phyloP scores from a whole-genome alignment of 805 yeast species.

The Suhomyces sp. region DNA sequence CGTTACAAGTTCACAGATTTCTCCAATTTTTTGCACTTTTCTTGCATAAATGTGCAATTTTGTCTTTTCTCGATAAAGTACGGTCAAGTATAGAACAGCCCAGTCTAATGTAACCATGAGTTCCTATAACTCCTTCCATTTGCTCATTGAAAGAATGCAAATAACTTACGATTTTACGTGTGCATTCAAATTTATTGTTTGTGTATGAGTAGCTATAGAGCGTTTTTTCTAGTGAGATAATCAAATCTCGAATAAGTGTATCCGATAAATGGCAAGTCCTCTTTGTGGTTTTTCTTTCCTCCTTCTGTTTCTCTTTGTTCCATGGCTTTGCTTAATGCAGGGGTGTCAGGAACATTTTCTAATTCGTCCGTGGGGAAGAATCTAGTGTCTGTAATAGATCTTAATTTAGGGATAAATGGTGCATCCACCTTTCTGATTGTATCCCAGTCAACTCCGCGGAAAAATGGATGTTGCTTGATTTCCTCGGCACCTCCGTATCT shows the following conservation, averaged over 20 bases:
- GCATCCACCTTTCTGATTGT: conserved; percentile 85
- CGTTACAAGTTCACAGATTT: background rate
- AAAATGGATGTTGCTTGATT: conserved; percentile 85
- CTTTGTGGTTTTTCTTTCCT: conserved; percentile 55
- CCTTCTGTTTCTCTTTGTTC: conserved; percentile 57
- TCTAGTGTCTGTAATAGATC: conserved; percentile 91
- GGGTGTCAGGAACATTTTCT: conserved; percentile 91
- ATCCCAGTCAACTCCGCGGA: conserved; percentile 95
- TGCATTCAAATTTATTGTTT: background rate
- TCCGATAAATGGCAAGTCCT: conserved; percentile 95
- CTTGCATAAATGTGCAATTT: background rate
- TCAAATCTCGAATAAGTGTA: conserved; percentile 95
- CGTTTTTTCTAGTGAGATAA: conserved; percentile 77
- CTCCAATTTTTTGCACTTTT: background rate
- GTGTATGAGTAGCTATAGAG: conserved; percentile 23
- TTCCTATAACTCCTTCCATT: background rate
- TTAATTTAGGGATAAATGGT: conserved; percentile 88
- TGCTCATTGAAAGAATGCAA: background rate
- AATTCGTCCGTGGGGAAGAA: conserved; percentile 98
- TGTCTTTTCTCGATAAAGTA: background rate
- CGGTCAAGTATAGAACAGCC: background rate
- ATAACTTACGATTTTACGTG: background rate
- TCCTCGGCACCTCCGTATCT: conserved; percentile 90
- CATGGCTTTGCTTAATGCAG: conserved; percentile 55
- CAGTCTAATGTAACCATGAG: background rate